phyloP scores from a whole-genome alignment of 805 yeast genomes.

The Saccharomyces cerevisiae region DNA sequence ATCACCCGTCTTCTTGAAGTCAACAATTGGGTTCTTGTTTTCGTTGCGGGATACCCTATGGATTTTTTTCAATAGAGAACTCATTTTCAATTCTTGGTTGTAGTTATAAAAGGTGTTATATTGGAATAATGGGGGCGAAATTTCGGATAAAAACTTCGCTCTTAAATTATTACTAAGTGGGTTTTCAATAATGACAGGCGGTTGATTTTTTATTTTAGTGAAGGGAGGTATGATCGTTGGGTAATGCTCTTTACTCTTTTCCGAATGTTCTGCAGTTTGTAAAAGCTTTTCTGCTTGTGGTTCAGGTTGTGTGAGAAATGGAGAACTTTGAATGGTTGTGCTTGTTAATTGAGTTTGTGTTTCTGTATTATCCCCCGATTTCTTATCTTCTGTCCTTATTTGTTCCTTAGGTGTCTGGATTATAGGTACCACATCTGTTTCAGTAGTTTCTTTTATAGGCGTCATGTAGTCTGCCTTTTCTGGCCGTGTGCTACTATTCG shows the following conservation, averaged over 20 bases:
- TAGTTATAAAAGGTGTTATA: conserved; percentile 30
- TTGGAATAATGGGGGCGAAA: conserved; percentile 32
- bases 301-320: conserved; percentile 27
- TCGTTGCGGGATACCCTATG: conserved; percentile 34
- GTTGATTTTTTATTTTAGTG: not conserved
- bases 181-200: conserved; percentile 18
- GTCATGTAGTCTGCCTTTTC: conserved; percentile 19
- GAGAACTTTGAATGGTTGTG: conserved; percentile 20
- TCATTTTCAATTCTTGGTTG: conserved; percentile 30
- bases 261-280: not conserved
- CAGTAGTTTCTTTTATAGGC: conserved; percentile 25
- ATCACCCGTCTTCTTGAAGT: conserved; percentile 29
- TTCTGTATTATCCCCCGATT: not conserved
- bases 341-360: not conserved
- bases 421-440: conserved; percentile 4
- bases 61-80: conserved; percentile 29
- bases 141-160: conserved; percentile 30
- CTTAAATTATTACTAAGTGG: conserved; percentile 42
- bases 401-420: conserved; percentile 13
- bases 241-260: not conserved
- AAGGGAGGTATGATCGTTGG: not conserved
- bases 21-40: conserved; percentile 29
- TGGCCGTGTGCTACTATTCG: not conserved
- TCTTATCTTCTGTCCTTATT: conserved; percentile 8
- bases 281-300: not conserved